These are phyloP conservation scores for Lentinula aciculospora DNA, from an alignment of 768 basidiomycete species.

Conservation along the genomic window DNA sequence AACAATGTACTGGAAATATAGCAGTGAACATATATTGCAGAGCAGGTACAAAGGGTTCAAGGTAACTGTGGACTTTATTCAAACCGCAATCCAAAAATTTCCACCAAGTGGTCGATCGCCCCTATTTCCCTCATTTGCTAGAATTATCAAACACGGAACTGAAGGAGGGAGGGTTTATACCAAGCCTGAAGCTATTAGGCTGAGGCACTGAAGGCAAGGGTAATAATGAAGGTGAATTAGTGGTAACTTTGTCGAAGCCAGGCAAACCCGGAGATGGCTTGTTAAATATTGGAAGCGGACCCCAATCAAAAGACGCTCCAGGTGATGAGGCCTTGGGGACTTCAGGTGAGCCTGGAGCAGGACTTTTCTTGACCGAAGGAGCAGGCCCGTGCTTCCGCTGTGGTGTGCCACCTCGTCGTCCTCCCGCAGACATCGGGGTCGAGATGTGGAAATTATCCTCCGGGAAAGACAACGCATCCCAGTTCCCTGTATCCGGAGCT, in stretches of 20 bases:
- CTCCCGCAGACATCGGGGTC: conserved; percentile 20
- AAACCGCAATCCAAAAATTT: too few relatives aligned
- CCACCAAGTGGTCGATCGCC: too few relatives aligned
- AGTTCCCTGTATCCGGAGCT: not conserved
- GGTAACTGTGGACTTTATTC: too few relatives aligned
- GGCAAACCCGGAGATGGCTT: conserved; percentile 12
- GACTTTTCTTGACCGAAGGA: conserved; percentile 27
- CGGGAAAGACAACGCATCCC: conserved; percentile 26
- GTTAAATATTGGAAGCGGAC: conserved; percentile 47
- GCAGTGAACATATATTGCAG: too few relatives aligned
- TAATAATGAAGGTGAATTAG: not conserved
- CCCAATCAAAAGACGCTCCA: conserved; percentile 49
- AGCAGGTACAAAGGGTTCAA: too few relatives aligned
- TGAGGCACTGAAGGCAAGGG: not conserved
- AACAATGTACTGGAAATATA: too few relatives aligned
- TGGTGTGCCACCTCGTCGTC: conserved; percentile 21
- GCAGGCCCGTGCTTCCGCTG: not conserved
- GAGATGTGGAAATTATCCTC: conserved; percentile 38
- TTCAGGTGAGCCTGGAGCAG: conserved; percentile 12
- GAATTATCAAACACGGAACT: not conserved
- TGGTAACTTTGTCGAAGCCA: not conserved
- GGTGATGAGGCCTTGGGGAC: conserved; percentile 16
- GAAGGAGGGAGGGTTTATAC: not conserved
- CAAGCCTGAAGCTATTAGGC: not conserved
- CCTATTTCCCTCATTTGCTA: not conserved